Conservation (phyloP, 768 basidiomycete species). For the Antrodiella citrinella region DNA sequence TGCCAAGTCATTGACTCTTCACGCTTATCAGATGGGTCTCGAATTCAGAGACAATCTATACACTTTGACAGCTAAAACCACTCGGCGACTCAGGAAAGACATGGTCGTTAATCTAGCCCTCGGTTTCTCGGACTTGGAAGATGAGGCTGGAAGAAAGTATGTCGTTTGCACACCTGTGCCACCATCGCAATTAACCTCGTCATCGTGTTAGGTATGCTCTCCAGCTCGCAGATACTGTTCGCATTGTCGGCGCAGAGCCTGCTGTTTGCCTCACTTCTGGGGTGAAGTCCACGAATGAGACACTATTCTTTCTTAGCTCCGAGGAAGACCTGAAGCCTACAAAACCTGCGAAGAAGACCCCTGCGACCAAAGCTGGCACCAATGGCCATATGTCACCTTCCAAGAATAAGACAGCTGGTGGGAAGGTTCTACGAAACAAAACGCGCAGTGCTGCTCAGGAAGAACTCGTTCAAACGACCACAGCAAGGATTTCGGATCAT, state of each 20-base stretch:
- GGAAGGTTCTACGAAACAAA: conserved; percentile 86
- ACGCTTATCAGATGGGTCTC: conserved; percentile 82
- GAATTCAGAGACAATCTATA: conserved; percentile 91
- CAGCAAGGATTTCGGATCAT: conserved; percentile 78
- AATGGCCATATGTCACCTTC: conserved; percentile 58
- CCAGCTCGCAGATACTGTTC: conserved; percentile 83
- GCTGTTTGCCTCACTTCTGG: conserved; percentile 76
- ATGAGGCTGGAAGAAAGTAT: conserved; percentile 64
- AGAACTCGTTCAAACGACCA: conserved; percentile 71
- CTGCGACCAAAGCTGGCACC: conserved; percentile 35
- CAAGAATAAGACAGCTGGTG: conserved; percentile 70
- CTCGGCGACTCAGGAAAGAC: conserved; percentile 56
- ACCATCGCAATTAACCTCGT: neutral
- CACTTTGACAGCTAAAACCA: conserved; percentile 75
- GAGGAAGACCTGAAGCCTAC: conserved; percentile 50
- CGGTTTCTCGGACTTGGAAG: conserved; percentile 82
- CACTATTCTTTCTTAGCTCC: conserved; percentile 74
- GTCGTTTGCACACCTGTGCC: conserved; percentile 10
- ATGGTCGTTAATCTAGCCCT: conserved; percentile 85
- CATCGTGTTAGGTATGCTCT: conserved; percentile 62
- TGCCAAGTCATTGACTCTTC: no score
- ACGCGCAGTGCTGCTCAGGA: conserved; percentile 82
- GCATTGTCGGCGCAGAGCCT: conserved; percentile 53
- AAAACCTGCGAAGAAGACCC: conserved; percentile 46
- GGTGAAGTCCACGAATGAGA: conserved; percentile 76